phyloP scores from a whole-genome alignment of 2,329 filamentous ascomycete species.

The Teratosphaeriaceae sp. region DNA sequence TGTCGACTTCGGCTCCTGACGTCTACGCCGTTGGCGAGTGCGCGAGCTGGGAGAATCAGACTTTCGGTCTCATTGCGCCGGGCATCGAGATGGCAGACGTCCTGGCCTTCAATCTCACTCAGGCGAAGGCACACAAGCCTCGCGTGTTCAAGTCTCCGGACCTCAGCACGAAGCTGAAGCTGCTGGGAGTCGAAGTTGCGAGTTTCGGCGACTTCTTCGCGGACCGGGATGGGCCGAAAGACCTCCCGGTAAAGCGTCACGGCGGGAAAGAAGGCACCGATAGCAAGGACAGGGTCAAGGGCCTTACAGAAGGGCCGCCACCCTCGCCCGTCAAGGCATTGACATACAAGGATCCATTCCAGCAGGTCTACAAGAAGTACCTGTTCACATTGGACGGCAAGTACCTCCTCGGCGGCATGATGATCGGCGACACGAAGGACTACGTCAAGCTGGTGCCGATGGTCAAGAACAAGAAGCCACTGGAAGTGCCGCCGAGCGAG shows the following conservation, averaged over 20 bases:
- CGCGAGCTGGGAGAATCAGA: conserved; percentile 80
- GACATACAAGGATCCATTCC: conserved; percentile 84
- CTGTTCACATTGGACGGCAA: conserved; percentile 85
- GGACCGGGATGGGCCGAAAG: conserved; percentile 72
- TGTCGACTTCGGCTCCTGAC: conserved; percentile 63
- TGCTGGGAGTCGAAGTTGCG: conserved; percentile 84
- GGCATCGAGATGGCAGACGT: conserved; percentile 92
- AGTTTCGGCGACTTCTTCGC: conserved; percentile 94
- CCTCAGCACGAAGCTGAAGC: conserved; percentile 84
- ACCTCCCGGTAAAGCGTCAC: conserved; percentile 55
- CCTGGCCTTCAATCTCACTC: conserved; percentile 82
- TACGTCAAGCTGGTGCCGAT: conserved; percentile 84
- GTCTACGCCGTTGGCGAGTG: conserved; percentile 90
- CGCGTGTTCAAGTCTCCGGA: conserved; percentile 74
- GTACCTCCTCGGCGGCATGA: conserved; percentile 90
- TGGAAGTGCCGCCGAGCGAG: conserved; percentile 72
- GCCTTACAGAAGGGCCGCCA: conserved; percentile 48
- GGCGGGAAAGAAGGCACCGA: conserved; percentile 37
- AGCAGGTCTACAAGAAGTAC: conserved; percentile 88
- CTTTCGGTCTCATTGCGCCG: conserved; percentile 81
- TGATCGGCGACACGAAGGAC: conserved; percentile 89
- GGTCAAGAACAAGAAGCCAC: conserved; percentile 73
- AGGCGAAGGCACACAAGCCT: conserved; percentile 64
- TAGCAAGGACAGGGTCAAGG: conserved; percentile 43
- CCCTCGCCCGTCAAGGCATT: conserved; percentile 68